Evolutionary conservation across 495 filamentous ascomycete genomes (phyloP).

Genomic region (Talaromyces wortmannii): DNA sequence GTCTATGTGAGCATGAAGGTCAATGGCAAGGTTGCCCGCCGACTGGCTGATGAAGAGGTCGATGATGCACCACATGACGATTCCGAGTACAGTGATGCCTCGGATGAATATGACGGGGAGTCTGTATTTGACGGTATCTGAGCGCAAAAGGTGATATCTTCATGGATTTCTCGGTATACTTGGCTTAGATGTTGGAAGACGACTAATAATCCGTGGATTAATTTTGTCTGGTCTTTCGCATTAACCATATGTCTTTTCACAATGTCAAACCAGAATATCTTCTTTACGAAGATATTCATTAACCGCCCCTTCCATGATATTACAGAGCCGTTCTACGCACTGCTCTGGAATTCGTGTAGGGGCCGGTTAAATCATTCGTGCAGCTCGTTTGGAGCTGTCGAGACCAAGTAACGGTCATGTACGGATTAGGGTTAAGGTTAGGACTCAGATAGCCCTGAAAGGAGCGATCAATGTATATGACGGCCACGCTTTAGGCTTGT

Average conservation of each 20-base stretch:
- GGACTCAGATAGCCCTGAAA: too few species aligned
- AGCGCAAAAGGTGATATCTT: not conserved
- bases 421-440: too few species aligned
- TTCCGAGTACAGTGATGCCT: conserved; percentile 17
- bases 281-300: not conserved
- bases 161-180: too few species aligned
- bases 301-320: not conserved
- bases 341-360: too few species aligned
- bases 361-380: too few species aligned
- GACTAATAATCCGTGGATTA: too few species aligned
- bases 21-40: conserved; percentile 1
- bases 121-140: not conserved
- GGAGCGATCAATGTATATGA: too few species aligned
- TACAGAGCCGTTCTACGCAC: too few species aligned
- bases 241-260: not conserved
- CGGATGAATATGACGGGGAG: conserved; percentile 1
- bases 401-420: too few species aligned
- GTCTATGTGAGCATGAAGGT: conserved; percentile 8
- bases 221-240: not conserved
- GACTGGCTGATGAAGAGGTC: conserved; percentile 7
- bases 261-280: not conserved
- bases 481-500: too few species aligned
- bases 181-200: too few species aligned
- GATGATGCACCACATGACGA: conserved; percentile 10
- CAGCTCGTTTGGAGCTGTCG: too few species aligned